phyloP scores from a whole-genome alignment of 1,284 basidiomycete genomes.

The Microbotryum violaceum region DNA sequence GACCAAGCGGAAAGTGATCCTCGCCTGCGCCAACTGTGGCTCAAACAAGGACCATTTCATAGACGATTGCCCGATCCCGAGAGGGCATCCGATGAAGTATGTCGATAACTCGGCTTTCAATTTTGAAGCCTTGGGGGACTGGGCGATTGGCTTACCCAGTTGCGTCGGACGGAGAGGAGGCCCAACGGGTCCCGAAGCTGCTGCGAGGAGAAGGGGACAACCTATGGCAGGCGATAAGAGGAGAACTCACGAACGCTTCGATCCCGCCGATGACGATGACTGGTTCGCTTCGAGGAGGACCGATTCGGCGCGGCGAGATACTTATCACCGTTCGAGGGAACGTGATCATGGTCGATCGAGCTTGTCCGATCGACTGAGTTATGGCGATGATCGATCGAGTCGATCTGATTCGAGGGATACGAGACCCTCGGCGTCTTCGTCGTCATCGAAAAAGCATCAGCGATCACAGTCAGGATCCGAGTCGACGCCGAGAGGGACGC shows the following conservation, averaged over 20 bases:
- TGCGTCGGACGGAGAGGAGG: neutral
- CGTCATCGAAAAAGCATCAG: too few relatives aligned
- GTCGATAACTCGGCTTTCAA: conserved; percentile 29
- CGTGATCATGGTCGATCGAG: too few relatives aligned
- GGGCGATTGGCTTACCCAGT: neutral
- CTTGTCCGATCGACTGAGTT: too few relatives aligned
- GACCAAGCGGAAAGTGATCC: conserved; percentile 20
- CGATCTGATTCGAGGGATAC: too few relatives aligned
- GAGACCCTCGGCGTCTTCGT: too few relatives aligned
- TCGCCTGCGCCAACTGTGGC: conserved; percentile 29
- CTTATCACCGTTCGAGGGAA: too few relatives aligned
- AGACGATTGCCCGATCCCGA: conserved; percentile 30
- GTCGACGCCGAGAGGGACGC: too few relatives aligned
- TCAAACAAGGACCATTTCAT: conserved; percentile 29
- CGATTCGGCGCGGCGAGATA: too few relatives aligned
- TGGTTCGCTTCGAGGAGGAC: conserved; percentile 25
- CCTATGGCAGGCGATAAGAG: neutral
- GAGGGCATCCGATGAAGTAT: conserved; percentile 27
- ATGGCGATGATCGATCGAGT: too few relatives aligned
- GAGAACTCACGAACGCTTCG: neutral
- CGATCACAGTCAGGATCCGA: too few relatives aligned
- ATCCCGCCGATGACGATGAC: conserved; percentile 16
- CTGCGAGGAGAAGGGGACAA: conserved; percentile 2
- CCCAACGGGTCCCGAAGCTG: neutral
- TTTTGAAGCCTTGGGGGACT: conserved; percentile 19